Evolutionary conservation across 108 stramenopile species (phyloP), one percentile per base, ranked within the genome.

Genomic region (Seminavis robusta): DNA sequence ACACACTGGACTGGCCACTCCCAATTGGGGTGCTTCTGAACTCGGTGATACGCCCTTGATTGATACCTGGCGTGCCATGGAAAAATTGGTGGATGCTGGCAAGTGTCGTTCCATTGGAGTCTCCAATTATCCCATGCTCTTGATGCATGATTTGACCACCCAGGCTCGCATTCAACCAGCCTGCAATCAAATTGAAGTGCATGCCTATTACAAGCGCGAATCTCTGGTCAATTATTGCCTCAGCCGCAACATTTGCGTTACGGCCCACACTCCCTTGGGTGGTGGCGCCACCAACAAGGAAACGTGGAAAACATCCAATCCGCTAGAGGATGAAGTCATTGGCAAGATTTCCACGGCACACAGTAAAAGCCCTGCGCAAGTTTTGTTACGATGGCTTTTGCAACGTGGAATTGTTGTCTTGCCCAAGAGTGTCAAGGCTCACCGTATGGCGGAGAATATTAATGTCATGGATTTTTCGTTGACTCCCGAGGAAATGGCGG

Each of bases 51-150:
- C 42, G 24, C 57, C 65, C 10, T 9, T 59, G 5, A 23, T 27
- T 16, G 60, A 61, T 15, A 67, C 69, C 15, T 77, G 71, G 71
- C n/a, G 33, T 31, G 76, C 70, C 10, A 56, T 77, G 70, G 69
- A 71, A 56, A 42, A 37, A n/a, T 47, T 54, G 17, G 46, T 70
- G 19, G 53, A 42, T 30, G 38, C 25, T 10, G 61, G 55, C 7
- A 26, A 47, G 16, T 33, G 36, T 17, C 54, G 58, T 30, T 25
- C 33, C 46, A 69, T 77, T 21, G 76, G 76, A 20, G 70, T 77
- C 4, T 52, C 58, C 27, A 71, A 77, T 61, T 77, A 70, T 48
- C 20, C 31, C 34, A 33, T 47, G n/a, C 38, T 30, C 19, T 52
- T 43, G 25, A 24, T 69, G 11, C 20, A 42, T 5, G 68, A 63